These are phyloP conservation scores for Neurospora discreta DNA, from an alignment of 495 filamentous ascomycete genomes.

Conservation along the genomic window DNA sequence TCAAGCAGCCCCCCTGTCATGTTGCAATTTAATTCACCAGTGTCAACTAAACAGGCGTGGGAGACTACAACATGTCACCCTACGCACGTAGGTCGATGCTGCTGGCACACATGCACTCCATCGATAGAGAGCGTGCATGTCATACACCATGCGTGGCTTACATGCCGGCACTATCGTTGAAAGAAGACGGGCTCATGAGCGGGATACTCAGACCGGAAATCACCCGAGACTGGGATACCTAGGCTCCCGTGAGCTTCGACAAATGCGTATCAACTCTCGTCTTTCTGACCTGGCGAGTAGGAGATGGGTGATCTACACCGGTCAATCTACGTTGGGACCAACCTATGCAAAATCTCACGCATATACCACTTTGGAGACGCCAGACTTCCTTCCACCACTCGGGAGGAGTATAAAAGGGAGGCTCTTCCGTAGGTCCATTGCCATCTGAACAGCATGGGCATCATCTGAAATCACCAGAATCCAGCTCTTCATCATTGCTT, in stretches of 20 bases:
- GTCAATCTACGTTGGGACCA: background rate
- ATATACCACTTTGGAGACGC: background rate
- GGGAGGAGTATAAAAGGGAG: background rate
- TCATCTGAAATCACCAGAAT: background rate
- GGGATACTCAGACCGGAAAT: background rate
- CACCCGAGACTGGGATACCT: background rate
- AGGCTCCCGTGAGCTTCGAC: background rate
- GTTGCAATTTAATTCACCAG: background rate
- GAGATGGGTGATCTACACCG: background rate
- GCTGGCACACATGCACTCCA: background rate
- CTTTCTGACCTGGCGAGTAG: background rate
- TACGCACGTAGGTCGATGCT: background rate
- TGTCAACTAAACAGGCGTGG: background rate
- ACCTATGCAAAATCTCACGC: background rate
- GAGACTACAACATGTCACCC: background rate
- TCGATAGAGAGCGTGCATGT: background rate
- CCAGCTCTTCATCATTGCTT: background rate
- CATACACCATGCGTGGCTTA: background rate
- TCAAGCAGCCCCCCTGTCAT: background rate
- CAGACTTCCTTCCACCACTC: background rate
- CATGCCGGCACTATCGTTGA: background rate
- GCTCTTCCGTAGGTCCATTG: background rate
- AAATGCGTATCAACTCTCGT: background rate
- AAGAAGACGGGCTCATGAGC: background rate
- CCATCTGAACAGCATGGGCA: background rate